Base-by-base conservation (phyloP, 352 stramenopile genomes). In the Phytophthora uliginosa region DNA sequence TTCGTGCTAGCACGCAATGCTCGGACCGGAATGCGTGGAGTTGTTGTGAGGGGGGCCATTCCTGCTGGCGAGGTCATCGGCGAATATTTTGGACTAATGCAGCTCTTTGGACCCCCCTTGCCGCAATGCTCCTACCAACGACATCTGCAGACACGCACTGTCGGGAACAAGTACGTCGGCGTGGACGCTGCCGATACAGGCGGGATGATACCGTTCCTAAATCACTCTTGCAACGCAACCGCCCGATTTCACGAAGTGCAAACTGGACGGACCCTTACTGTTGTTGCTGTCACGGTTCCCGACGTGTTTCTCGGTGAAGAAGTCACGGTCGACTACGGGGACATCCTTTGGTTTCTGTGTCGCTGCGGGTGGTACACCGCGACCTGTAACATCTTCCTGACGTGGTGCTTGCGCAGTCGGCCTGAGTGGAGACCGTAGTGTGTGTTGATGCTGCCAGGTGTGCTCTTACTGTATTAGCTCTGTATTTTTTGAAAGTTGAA, bases 311-410 rank as follows among this genome's bases (percentile, higher is more conserved):
- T 15, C 8, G 45, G 45, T 12, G 45, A 53, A 13, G 45, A 53
- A 4, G n/a, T 31, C n/a, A 53, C 45, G 45, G 45, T 53, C n/a
- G 45, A 53, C 45, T 53, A 53, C 45, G 45, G n/a, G 8, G 45
- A 52, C 13, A 12, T 1, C 8, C n/a, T n/a, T 20, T 53, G 45
- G 45, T 53, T 53, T 18, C 4, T 22, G 17, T 53, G 45, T 53
- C 45, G 7, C 15, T 53, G 45, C 8, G 45, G n/a, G 7, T 53
- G 18, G 45, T 53, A 7, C n/a, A 53, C 18, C 45, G 45, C n/a
- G 3, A 53, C 45, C n/a, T 53, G 15, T 15, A 53, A 7, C 13
- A 18, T 18, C 38, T 47, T 31, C 28, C 28, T 31, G 28, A 31
- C 28, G 4, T 31, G 28, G 28, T 31, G 28, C 28, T 31, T 7